These are phyloP conservation scores for Entomophthora muscae DNA, from an alignment of 371 early-diverging fungal species.

Conservation along the genomic window DNA sequence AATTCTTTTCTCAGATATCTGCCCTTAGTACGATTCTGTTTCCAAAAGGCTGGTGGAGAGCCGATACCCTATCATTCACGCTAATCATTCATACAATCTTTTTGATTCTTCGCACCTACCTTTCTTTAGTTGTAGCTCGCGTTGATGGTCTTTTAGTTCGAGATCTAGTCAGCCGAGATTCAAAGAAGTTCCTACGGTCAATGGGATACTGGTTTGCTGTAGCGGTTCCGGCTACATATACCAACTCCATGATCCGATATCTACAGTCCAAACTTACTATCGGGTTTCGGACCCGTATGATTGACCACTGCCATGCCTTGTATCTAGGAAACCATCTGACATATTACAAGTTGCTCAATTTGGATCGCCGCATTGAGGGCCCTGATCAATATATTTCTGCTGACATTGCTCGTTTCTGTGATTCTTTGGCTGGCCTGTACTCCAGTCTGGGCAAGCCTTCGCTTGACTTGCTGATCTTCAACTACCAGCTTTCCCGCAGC, in stretches of 20 bases:
- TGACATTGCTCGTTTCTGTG: slow-evolving; percentile 70
- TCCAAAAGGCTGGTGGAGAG: slow-evolving; percentile 30
- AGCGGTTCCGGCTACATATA: slow-evolving; percentile 92
- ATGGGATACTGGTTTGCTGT: slow-evolving; percentile 86
- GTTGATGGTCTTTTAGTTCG: slow-evolving; percentile 87
- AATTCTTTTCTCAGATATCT: slow-evolving; percentile 44
- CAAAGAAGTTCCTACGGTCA: slow-evolving; percentile 31
- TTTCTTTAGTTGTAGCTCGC: slow-evolving; percentile 81
- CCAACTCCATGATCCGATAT: slow-evolving; percentile 87
- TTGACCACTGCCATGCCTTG: slow-evolving; percentile 54
- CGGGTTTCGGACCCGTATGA: slow-evolving; percentile 68
- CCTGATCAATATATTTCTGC: slow-evolving; percentile 76
- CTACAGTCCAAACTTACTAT: slow-evolving; percentile 83
- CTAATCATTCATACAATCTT: slow-evolving; percentile 68
- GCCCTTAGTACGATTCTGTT: slow-evolving; percentile 52
- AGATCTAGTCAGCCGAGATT: slow-evolving; percentile 46
- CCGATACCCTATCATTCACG: slow-evolving; percentile 57
- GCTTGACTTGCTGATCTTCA: slow-evolving; percentile 69
- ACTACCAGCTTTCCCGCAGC: slow-evolving; percentile 54
- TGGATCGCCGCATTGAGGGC: slow-evolving; percentile 69
- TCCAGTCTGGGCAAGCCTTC: slow-evolving; percentile 73
- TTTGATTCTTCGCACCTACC: slow-evolving; percentile 74
- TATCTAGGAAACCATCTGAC: slow-evolving; percentile 56
- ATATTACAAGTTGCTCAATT: slow-evolving; percentile 65
- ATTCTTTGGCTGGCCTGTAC: slow-evolving; percentile 50